phyloP scores from a whole-genome alignment of 2,329 filamentous ascomycete genomes.

The Alternaria sp. region DNA sequence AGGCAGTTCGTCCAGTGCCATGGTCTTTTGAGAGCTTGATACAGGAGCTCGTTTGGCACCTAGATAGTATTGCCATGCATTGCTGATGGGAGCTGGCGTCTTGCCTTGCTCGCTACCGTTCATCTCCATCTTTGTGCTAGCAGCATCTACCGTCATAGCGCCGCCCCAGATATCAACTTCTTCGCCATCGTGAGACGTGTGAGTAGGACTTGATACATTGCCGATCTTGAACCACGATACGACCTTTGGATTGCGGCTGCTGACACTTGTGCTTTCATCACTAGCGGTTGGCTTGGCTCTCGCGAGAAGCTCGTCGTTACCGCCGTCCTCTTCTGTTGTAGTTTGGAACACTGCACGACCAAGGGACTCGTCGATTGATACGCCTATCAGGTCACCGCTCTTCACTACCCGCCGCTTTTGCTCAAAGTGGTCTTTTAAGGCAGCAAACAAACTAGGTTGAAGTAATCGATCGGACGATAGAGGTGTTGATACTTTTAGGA shows the following conservation, averaged over 20 bases:
- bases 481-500: slow-evolving; percentile 89
- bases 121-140: slow-evolving; percentile 87
- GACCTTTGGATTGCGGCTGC: slow-evolving; percentile 37
- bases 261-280: slow-evolving; percentile 24
- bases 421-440: slow-evolving; percentile 88
- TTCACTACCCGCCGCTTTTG: slow-evolving; percentile 82
- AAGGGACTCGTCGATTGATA: slow-evolving; percentile 86
- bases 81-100: slow-evolving; percentile 77
- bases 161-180: slow-evolving; percentile 82
- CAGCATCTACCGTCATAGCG: slow-evolving; percentile 84
- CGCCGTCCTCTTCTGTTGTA: slow-evolving; percentile 74
- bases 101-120: slow-evolving; percentile 86
- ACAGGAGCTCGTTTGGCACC: slow-evolving; percentile 74
- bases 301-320: slow-evolving; percentile 62
- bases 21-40: slow-evolving; percentile 65
- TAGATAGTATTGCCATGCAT: slow-evolving; percentile 89
- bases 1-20: slow-evolving; percentile 52
- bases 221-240: slow-evolving; percentile 95
- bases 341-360: slow-evolving; percentile 81
- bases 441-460: slow-evolving; percentile 85
- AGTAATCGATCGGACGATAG: slow-evolving; percentile 84
- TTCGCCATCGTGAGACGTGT: slow-evolving; percentile 65
- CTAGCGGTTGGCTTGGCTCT: slow-evolving; percentile 51
- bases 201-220: slow-evolving; percentile 60
- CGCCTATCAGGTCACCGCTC: slow-evolving; percentile 85